Evolutionary conservation across 2,329 filamentous ascomycete genomes (phyloP), one percentile per base, ranked within the genome.

Genomic region (Phyllosticta capitalensis): DNA sequence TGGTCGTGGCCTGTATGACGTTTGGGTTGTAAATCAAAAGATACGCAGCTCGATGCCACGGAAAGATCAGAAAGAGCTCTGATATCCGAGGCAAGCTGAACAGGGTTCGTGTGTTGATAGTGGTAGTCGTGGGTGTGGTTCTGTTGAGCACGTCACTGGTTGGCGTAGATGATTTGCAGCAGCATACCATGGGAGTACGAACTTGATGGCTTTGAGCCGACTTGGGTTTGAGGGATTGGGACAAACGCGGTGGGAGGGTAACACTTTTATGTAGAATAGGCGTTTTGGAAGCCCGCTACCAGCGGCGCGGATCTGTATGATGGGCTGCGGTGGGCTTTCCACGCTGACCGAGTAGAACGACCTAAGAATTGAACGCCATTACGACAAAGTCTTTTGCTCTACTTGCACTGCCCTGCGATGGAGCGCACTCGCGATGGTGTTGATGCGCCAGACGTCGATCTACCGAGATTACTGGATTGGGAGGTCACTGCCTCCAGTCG

Each of bases 121-220:
- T n/a, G 17, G 38, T n/a, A n/a, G 38, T n/a, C 3, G 38, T 45
- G 38, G 38, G 38, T 45, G 38, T 45, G 38, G 38, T 14, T 45
- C 14, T 45, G 38, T 26, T 9, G 12, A 26, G 52, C 30, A 30
- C 48, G 48, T 55, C 52, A 59, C 57, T 59, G 52, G 57, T 24
- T 55, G 52, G 58, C 52, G 53, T 59, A 52, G 22, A 26, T 17
- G 26, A 26, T 28, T 9, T 5, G 14, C 17, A 55, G 20, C 21
- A 22, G 9, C 20, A 26, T 52, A 5, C 20, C 20, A 26, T 52
- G 12, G 19, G 45, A 49, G 9, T 22, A 52, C 50, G 22, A 22
- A 52, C 50, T 22, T n/a, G 38, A 19, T 17, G 17, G 17, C 38
- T n/a, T 45, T n/a, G n/a, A n/a, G n/a, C 38, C 14, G 17, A 7